Base-by-base conservation (phyloP, 768 basidiomycete species). In the Mycena galericulata region DNA sequence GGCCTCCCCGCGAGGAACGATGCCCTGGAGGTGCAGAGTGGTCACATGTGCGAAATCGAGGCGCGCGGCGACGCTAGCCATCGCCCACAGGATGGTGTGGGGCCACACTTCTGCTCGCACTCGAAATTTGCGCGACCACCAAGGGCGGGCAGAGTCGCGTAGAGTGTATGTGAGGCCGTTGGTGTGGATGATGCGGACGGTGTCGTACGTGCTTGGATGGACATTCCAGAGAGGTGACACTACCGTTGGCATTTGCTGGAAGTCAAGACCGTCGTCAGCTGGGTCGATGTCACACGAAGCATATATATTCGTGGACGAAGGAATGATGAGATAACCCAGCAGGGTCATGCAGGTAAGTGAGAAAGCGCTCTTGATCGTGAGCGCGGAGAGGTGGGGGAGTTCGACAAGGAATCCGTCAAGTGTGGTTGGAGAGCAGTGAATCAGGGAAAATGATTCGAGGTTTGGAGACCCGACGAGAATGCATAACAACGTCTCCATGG, bases 141-240 rank as follows among this genome's bases (percentile, higher is more conserved):
- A 41, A 1, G 62, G 69, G 24, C 60, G 60, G 49, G 32, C 20
- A 10, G 69, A 63, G 45, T 71, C 61, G n/a, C 29, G 36, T 18
- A 71, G 56, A 6, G 17, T 3, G 55, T 62, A 59, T 12, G 36
- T 34, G 36, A 59, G 29, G 4, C 60, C 61, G 26, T 63, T 34
- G 2, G n/a, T n/a, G 47, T 71, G 65, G 24, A 49, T 34, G 61
- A 71, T 63, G 55, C 61, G 61, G 8, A 67, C 65, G 32, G 69
- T 71, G 57, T 71, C 65, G 65, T 71, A 67, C 4, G 30, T 46
- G 49, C 43, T 32, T 0, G 49, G 49, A 29, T 55, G 41, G 27
- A 18, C 17, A 7, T 24, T 7, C n/a, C 26, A 41, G 30, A 62
- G 55, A 1, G 22, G 7, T 24, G 22, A 22, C 38, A 62, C 4